A percentile compares a stretch with the other conserved stretches of the same genome.
These are phyloP conservation scores for Asclepias syriaca DNA, from an alignment of 257 asterid genomes.

Conservation along the genomic window DNA sequence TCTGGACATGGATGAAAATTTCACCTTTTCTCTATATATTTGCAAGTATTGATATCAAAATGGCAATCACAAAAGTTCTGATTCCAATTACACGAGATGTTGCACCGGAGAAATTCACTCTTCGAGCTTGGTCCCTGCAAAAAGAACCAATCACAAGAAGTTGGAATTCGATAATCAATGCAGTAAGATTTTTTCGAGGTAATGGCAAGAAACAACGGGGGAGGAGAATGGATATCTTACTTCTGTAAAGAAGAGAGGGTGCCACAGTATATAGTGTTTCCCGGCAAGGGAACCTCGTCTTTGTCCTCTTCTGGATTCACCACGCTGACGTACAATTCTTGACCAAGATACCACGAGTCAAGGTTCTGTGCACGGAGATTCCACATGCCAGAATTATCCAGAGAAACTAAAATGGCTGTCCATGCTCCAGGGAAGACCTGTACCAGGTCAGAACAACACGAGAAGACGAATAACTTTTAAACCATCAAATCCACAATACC, in stretches of 20 bases:
- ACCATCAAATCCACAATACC: not conserved
- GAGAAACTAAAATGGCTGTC: constrained; percentile 78
- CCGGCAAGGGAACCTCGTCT: constrained; percentile 63
- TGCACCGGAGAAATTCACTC: constrained; percentile 62
- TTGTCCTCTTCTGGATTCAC: constrained; percentile 70
- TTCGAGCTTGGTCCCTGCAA: constrained; percentile 65
- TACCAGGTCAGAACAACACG: not conserved
- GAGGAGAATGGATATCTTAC: constrained; percentile 35
- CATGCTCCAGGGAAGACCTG: constrained; percentile 97
- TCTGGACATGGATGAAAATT: no score
- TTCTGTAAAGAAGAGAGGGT: constrained; percentile 64
- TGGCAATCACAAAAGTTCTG: constrained; percentile 23
- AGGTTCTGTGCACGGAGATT: constrained; percentile 89
- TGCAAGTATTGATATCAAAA: constrained; percentile 24
- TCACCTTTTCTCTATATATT: not conserved
- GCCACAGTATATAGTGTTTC: constrained; percentile 76
- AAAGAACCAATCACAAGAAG: not conserved
- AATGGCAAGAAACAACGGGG: not conserved
- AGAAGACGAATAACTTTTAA: not conserved
- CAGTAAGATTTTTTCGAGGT: not conserved
- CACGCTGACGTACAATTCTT: constrained; percentile 68
- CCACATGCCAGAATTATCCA: constrained; percentile 90
- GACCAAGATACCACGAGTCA: constrained; percentile 94
- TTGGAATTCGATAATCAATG: not conserved
- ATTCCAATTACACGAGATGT: constrained; percentile 25